phyloP scores from a whole-genome alignment of 306 rosid species.

The Trifolium fragiferum region DNA sequence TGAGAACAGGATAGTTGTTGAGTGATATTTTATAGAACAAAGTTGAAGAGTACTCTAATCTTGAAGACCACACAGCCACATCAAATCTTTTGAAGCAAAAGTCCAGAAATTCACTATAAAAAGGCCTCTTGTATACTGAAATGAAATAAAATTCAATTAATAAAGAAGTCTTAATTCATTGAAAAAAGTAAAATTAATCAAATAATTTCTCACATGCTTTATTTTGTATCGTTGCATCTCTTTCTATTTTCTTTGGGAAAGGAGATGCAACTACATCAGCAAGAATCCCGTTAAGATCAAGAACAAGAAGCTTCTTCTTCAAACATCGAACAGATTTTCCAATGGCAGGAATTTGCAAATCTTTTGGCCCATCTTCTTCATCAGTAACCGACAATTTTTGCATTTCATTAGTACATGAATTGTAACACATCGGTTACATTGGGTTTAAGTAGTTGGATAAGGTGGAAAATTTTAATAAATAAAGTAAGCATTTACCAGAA shows the following conservation, averaged over 20 bases:
- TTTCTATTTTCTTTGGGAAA: conserved; percentile 50
- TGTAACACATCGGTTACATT: not conserved
- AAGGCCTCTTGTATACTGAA: conserved; percentile 92
- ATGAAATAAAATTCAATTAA: conserved; percentile 38
- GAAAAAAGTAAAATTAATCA: conserved; percentile 25
- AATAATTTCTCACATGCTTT: conserved; percentile 60
- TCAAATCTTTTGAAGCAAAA: conserved; percentile 93
- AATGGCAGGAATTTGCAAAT: conserved; percentile 41
- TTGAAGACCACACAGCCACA: conserved; percentile 91
- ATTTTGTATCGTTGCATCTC: conserved; percentile 57
- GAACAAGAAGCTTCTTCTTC: conserved; percentile 81
- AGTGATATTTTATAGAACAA: conserved; percentile 19
- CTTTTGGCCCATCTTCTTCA: conserved; percentile 40
- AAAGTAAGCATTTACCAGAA: not conserved
- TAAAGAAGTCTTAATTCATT: conserved; percentile 3
- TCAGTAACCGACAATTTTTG: conserved; percentile 20
- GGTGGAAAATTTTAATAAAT: not conserved
- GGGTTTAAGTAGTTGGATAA: not conserved
- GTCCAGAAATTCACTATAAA: conserved; percentile 67
- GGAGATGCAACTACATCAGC: conserved; percentile 68
- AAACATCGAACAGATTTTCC: conserved; percentile 33
- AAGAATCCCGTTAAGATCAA: conserved; percentile 85
- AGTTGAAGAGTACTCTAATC: conserved; percentile 63
- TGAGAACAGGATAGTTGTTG: not conserved
- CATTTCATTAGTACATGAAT: conserved; percentile 11